Evolutionary conservation across 2,329 filamentous ascomycete genomes (phyloP), one percentile per base, ranked within the genome.

Genomic region (Exserohilum rostratum): DNA sequence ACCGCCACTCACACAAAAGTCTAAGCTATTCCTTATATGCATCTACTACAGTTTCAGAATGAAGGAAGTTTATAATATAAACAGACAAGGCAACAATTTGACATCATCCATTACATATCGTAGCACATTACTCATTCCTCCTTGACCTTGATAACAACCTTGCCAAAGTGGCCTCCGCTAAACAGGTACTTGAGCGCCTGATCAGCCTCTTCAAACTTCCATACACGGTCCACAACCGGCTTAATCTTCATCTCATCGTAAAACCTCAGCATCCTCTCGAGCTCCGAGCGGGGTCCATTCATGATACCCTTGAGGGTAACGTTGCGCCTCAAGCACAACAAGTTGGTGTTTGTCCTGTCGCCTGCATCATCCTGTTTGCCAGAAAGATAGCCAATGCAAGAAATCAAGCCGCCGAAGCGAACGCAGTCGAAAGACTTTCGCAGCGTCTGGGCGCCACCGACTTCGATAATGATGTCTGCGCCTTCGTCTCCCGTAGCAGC

Each of bases 231-330:
- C 1, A 80, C 68, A 2, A 79, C 74, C 0, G 77, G 76, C 27
- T 66, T 70, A 17, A 79, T 77, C 57, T 73, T 46, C 57, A 79
- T 76, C 43, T 74, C 64, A 2, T 72, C 66, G 57, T 79, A 79
- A 54, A 80, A 79, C 42, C 60, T 57, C 42, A 74, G 59, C 76
- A 79, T 77, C 59, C 77, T 72, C 52, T 77, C 76, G 15, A 80
- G 82, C 35, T 80, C 74, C 57, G 85, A 83, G 58, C 79, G 80
- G 0, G 87, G 85, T 0, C 87, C 87, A 68, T 88, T 88, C 25
- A 88, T 64, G 6, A 89, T 82, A 0, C 87, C 82, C 68, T 83
- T 83, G 6, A 85, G 64, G 1, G 81, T 84, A 1, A 83, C 79
- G 37, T 79, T 84, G 18, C 80, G 74, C 56, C 76, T 74, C 39